Conservation (phyloP, 2,329 filamentous ascomycete genomes). For the Ophiostoma ulmi region DNA sequence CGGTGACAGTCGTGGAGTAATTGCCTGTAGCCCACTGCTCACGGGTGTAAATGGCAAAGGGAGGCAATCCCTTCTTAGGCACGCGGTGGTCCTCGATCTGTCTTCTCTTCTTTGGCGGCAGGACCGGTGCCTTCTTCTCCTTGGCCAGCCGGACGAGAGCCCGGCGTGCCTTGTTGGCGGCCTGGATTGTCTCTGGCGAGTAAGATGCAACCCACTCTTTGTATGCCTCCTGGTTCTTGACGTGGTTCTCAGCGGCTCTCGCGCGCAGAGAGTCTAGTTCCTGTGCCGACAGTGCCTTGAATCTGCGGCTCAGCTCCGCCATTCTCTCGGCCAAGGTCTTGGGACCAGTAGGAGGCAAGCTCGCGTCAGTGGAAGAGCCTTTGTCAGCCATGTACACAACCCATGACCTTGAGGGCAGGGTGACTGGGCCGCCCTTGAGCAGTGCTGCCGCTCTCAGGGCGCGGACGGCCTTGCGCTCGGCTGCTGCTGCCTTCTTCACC, state of each 20-base stretch:
- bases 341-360: slow-evolving; percentile 5
- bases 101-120: slow-evolving; percentile 27
- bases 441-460: slow-evolving; percentile 42
- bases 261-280: slow-evolving; percentile 41
- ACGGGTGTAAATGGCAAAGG: slow-evolving; percentile 39
- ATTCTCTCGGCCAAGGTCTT: slow-evolving; percentile 29
- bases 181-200: slow-evolving; percentile 38
- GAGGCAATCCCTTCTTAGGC: slow-evolving; percentile 38
- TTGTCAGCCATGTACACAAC: slow-evolving; percentile 36
- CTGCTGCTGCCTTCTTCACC: slow-evolving; percentile 20
- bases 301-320: slow-evolving; percentile 33
- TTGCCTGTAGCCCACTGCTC: slow-evolving; percentile 36
- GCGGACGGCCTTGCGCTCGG: slow-evolving; percentile 28
- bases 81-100: slow-evolving; percentile 45
- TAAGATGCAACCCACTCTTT: slow-evolving; percentile 47
- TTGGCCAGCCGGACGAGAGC: slow-evolving; percentile 37
- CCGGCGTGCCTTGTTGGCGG: slow-evolving; percentile 46
- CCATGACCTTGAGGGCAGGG: slow-evolving; percentile 36
- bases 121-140: slow-evolving; percentile 24
- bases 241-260: slow-evolving; percentile 38
- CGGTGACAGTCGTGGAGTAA: slow-evolving; percentile 24
- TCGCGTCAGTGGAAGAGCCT: slow-evolving; percentile 18
- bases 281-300: slow-evolving; percentile 37
- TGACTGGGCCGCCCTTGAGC: slow-evolving; percentile 36
- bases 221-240: slow-evolving; percentile 38